Base-by-base conservation (phyloP, 2,329 filamentous ascomycete species). In the Aureobasidium zeae region DNA sequence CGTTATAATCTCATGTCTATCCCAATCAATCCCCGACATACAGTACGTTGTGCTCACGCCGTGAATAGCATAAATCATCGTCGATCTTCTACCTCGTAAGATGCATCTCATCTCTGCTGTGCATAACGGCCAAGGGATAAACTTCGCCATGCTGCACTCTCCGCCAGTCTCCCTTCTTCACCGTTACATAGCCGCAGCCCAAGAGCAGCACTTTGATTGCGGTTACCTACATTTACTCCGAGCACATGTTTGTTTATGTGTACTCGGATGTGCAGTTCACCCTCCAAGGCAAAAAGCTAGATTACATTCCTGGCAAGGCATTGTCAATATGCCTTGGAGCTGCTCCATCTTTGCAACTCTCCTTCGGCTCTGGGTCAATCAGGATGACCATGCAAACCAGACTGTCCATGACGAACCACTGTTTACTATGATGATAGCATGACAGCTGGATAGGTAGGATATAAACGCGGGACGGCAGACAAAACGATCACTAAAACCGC, bases 401-500 rank as follows among this genome's bases (percentile, higher is more conserved):
- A n/a, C 28, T 15, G n/a, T n/a, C 7, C 3, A 26, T 24, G 5
- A 13, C 11, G 19, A 33, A 32, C 30, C 16, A 19, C 12, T 33
- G 39, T 43, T 43, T 28, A 43, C 39, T 19, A 34, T 34, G 21
- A 16, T 9, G 7, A 28, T 26, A 29, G 21, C 24, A 20, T 34
- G 28, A 43, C 30, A 34, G 39, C 13, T 43, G 28, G 28, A 20
- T n/a, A 10, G 17, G 19, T 13, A 30, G 15, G 39, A 43, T 43
- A 43, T 15, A 24, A 43, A 34, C 39, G 39, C 21, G 34, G 22
- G 30, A 43, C 39, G 39, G 36, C 22, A 15, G 31, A 34, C 21
- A 34, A 7, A 43, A 33, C 39, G 39, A 22, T n/a, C 24, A 16
- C 29, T 43, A 43, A 30, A 43, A 33, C 39, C 39, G 39, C 39